phyloP scores from a whole-genome alignment of 176 grass and related monocot genomes.

The Hordeum vulgare region DNA sequence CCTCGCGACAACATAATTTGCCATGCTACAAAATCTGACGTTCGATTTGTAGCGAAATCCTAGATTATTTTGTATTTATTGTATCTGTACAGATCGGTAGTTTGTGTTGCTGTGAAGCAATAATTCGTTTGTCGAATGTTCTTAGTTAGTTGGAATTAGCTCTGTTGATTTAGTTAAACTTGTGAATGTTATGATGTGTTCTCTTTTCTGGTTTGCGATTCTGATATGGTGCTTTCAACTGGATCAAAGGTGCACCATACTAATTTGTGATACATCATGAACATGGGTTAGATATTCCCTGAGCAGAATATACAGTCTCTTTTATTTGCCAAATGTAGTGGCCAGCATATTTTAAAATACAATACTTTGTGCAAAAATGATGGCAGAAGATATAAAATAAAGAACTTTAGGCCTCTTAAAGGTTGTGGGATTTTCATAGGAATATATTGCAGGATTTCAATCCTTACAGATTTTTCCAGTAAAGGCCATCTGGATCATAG shows the following conservation, averaged over 20 bases:
- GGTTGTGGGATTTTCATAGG: background rate
- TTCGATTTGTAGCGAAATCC: too few relatives aligned
- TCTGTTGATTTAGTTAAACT: background rate
- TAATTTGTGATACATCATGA: background rate
- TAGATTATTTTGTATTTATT: background rate
- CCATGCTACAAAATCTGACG: too few relatives aligned
- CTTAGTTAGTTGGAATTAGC: background rate
- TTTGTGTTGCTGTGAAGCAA: background rate
- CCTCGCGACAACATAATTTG: too few relatives aligned
- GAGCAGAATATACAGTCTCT: background rate
- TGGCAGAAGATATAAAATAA: too few relatives aligned
- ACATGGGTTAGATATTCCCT: background rate
- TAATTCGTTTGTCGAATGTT: background rate
- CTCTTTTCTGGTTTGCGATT: background rate
- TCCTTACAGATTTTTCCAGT: background rate
- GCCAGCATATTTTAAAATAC: too few relatives aligned
- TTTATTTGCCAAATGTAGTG: background rate
- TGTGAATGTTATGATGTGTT: background rate
- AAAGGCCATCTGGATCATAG: background rate
- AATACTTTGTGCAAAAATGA: too few relatives aligned
- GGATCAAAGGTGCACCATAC: background rate
- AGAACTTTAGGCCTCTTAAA: too few relatives aligned
- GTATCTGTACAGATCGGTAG: background rate
- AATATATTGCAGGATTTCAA: background rate
- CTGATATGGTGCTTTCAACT: background rate